phyloP scores from a whole-genome alignment of 805 yeast species.

The Yarrowia sp. region DNA sequence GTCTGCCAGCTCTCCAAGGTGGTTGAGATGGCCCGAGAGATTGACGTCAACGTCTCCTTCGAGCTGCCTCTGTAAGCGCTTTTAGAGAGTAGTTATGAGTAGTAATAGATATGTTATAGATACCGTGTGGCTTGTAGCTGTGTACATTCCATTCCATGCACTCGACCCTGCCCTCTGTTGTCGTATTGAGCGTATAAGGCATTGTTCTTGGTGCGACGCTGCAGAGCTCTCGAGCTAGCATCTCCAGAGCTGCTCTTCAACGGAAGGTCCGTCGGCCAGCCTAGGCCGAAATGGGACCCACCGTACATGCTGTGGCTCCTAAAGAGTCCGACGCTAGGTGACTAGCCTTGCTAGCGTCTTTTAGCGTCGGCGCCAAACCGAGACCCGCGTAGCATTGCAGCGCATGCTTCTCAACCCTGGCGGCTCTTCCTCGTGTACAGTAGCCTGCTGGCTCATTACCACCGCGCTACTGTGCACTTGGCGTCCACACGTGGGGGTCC shows the following conservation, averaged over 20 bases:
- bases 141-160: too few species aligned
- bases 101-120: slow-evolving; percentile 25
- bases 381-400: neutral
- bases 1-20: slow-evolving; percentile 71
- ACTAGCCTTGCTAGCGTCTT: neutral
- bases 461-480: neutral
- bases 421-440: neutral
- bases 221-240: too few species aligned
- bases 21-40: slow-evolving; percentile 48
- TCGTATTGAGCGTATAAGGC: too few species aligned
- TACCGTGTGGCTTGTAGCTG: too few species aligned
- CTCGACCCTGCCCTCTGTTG: too few species aligned
- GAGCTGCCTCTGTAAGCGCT: slow-evolving; percentile 45
- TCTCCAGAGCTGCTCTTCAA: neutral
- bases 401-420: neutral
- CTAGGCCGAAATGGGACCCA: neutral
- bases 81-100: slow-evolving; percentile 1
- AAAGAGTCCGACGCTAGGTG: slow-evolving; percentile 4
- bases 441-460: neutral
- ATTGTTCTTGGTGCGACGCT: too few species aligned
- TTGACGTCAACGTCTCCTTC: slow-evolving; percentile 50
- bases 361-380: neutral
- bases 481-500: neutral
- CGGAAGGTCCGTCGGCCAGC: neutral
- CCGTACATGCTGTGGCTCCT: neutral